These are phyloP conservation scores for Euclidium syriacum DNA, from an alignment of 345 rosid species.

Conservation along the genomic window DNA sequence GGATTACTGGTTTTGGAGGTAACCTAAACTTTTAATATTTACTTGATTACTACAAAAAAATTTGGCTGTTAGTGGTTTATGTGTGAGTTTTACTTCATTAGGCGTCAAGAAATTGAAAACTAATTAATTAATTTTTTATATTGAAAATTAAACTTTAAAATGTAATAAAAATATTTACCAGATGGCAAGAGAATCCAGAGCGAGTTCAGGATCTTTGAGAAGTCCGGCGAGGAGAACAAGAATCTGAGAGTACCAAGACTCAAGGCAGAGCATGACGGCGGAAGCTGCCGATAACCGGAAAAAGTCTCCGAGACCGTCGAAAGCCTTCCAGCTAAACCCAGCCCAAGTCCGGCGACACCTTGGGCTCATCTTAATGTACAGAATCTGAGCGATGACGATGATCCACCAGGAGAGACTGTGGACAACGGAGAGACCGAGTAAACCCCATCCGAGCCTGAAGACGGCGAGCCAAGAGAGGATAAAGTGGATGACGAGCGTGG, in stretches of 20 bases:
- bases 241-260: constrained; percentile 56
- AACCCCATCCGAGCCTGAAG: constrained; percentile 39
- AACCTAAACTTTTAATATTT: not conserved
- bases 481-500: constrained; percentile 38
- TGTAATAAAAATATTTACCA: constrained; percentile 29
- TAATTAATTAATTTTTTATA: too few relatives aligned
- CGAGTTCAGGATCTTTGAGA: constrained; percentile 50
- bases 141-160: too few relatives aligned
- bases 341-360: constrained; percentile 48
- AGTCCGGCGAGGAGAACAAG: constrained; percentile 58
- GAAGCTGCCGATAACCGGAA: constrained; percentile 52
- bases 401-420: constrained; percentile 63
- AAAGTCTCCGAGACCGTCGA: constrained; percentile 46
- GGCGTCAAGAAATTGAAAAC: too few relatives aligned
- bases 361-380: constrained; percentile 43
- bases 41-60: not conserved
- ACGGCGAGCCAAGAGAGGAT: constrained; percentile 48
- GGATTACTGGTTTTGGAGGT: not conserved
- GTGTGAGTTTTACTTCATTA: too few relatives aligned
- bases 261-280: constrained; percentile 61
- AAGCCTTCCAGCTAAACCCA: constrained; percentile 51
- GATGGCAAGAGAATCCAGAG: constrained; percentile 51
- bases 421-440: constrained; percentile 41
- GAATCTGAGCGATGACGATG: constrained; percentile 43
- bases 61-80: too few relatives aligned